Conservation (phyloP, 306 rosid genomes). For the peach (Prunus persica) region DNA sequence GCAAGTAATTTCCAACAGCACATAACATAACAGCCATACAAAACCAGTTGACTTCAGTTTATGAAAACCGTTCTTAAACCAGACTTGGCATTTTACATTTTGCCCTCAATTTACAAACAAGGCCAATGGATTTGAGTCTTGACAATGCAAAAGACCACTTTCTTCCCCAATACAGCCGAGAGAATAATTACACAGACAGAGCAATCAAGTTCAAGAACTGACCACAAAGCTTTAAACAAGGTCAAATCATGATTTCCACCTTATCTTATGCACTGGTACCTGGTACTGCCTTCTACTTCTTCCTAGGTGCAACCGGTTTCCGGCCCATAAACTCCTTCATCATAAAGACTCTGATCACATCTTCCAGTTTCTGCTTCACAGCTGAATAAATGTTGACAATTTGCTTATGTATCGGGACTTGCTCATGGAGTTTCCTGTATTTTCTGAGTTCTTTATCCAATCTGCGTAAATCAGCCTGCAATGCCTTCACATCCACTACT, state of each 20-base stretch:
- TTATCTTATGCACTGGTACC: background rate
- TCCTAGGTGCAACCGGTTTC: background rate
- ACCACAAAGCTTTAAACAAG: too few species aligned
- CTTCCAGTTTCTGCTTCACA: background rate
- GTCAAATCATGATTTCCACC: too few species aligned
- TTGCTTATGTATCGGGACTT: background rate
- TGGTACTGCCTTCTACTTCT: background rate
- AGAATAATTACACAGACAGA: too few species aligned
- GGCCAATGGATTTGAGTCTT: background rate
- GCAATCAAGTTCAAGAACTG: too few species aligned
- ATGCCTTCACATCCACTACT: slow-evolving; percentile 5
- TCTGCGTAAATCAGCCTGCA: background rate
- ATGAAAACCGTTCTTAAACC: background rate
- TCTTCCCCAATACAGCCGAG: too few species aligned
- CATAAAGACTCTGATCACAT: slow-evolving; percentile 19
- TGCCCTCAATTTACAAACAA: background rate
- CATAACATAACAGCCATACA: background rate
- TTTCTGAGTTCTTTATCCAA: background rate
- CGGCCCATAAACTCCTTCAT: slow-evolving; percentile 10
- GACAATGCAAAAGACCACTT: too few species aligned
- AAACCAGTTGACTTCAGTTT: background rate
- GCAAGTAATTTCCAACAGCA: too few species aligned
- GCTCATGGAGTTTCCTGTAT: background rate
- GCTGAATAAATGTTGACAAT: background rate
- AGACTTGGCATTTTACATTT: too few species aligned